Conservation (phyloP, 2,329 filamentous ascomycete species). For the Aureobasidium sp. region DNA sequence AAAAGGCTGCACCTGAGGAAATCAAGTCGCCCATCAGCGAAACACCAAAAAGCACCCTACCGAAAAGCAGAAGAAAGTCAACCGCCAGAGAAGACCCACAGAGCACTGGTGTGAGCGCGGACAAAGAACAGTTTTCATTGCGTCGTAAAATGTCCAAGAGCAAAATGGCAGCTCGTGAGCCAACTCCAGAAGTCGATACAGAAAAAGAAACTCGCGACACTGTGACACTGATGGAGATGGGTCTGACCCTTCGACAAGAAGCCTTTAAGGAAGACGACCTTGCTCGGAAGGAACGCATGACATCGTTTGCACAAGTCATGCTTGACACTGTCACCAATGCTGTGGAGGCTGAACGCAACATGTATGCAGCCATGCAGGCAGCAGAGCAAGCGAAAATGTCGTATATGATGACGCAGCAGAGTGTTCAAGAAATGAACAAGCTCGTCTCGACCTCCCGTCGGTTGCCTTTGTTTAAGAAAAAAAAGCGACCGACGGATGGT, state of each 20-base stretch:
- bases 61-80: conserved; percentile 6
- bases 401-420: conserved; percentile 25
- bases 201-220: neutral
- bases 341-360: conserved; percentile 24
- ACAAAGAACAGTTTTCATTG: neutral
- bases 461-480: conserved; percentile 2
- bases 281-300: conserved; percentile 21
- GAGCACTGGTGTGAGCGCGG: neutral
- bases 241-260: conserved; percentile 6
- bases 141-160: neutral
- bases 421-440: conserved; percentile 20
- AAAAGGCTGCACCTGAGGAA: neutral
- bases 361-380: conserved; percentile 23
- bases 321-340: conserved; percentile 24
- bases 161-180: neutral
- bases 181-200: neutral
- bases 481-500: neutral
- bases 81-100: neutral
- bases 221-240: neutral
- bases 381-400: conserved; percentile 23
- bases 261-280: conserved; percentile 17
- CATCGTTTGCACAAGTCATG: conserved; percentile 24
- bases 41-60: neutral
- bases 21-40: neutral
- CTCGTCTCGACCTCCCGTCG: conserved; percentile 15